phyloP scores from a whole-genome alignment of 2,329 filamentous ascomycete species.

The Dendrostoma leiphaemia region DNA sequence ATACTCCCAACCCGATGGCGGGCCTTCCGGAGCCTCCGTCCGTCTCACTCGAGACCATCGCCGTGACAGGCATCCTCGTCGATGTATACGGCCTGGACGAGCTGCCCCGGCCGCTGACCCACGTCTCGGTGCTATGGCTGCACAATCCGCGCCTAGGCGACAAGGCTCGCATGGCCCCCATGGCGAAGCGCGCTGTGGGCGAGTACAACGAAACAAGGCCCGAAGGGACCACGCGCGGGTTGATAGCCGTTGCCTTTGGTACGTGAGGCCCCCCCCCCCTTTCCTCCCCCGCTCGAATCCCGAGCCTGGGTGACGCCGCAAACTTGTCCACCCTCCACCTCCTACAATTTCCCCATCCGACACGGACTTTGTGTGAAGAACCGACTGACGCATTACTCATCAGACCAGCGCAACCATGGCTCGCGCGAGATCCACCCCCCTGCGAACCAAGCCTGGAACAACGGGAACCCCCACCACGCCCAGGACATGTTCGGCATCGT shows the following conservation, averaged over 20 bases:
- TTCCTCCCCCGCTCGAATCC: too few relatives aligned
- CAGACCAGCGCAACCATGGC: constrained; percentile 90
- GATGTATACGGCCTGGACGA: constrained; percentile 81
- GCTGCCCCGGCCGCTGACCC: constrained; percentile 50
- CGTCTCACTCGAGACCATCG: constrained; percentile 64
- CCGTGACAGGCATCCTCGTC: constrained; percentile 75
- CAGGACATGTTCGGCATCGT: constrained; percentile 88
- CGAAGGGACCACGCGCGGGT: constrained; percentile 42
- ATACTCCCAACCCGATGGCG: constrained; percentile 20
- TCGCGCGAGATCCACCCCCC: constrained; percentile 62
- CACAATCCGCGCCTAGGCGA: constrained; percentile 75
- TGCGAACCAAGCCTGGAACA: constrained; percentile 76
- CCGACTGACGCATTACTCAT: too few relatives aligned
- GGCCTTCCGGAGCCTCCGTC: constrained; percentile 36
- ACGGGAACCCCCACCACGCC: constrained; percentile 78
- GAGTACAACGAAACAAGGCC: constrained; percentile 57
- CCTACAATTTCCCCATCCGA: neutral
- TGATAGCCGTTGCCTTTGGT: constrained; percentile 76
- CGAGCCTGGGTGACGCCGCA: neutral
- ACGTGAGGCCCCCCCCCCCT: neutral
- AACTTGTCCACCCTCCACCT: neutral
- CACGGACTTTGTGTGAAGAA: too few relatives aligned
- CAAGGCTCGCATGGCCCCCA: constrained; percentile 70
- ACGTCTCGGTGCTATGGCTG: constrained; percentile 83
- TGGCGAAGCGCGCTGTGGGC: constrained; percentile 67